Base-by-base conservation (phyloP, 1,284 basidiomycete genomes). In the Rhodotorula sp. region DNA sequence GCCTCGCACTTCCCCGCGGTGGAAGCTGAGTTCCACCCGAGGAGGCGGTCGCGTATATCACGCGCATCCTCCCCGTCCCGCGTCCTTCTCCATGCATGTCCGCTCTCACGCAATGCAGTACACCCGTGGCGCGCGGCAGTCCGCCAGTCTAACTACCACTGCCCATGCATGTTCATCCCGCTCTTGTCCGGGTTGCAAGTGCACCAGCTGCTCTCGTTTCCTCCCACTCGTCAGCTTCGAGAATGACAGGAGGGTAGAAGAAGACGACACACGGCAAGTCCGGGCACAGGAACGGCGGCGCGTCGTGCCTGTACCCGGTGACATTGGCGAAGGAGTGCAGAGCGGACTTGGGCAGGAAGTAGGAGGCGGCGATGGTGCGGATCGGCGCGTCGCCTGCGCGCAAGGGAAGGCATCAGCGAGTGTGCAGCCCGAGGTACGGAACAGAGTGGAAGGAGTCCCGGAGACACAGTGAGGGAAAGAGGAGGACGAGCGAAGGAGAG, bases 321-420 rank as follows among this genome's bases (percentile, higher is more conserved):
- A 53, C 37, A n/a, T 36, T 27, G 0, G 55, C 32, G 48, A 68
- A 68, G 22, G 29, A n/a, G 56, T 53, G 34, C 19, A 63, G 51
- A 15, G 32, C 27, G 27, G 46, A 12, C 19, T 29, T 22, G 12
- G 54, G 34, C 54, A 68, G 54, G 48, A 68, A 53, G 32, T 58
- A 41, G 12, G 61, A n/a, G 7, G 56, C 56, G 17, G 61, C 66
- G 55, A 68, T 51, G n/a, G 66, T 68, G 8, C 66, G 66, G 50
- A 68, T 29, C 5, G 66, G 66, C 32, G 66, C 66, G 34, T 68
- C 66, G 39, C 65, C 65, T 66, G 65, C 21, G 36, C 5, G 10
- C 5, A 29, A 12, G 56, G 4, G 5, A 29, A 22, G 37, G 25
- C 25, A n/a, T n/a, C 15, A 58, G 36, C 25, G 54, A 19, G 34